Conservation (phyloP, 805 yeast species). For the Ogataea polymorpha region DNA sequence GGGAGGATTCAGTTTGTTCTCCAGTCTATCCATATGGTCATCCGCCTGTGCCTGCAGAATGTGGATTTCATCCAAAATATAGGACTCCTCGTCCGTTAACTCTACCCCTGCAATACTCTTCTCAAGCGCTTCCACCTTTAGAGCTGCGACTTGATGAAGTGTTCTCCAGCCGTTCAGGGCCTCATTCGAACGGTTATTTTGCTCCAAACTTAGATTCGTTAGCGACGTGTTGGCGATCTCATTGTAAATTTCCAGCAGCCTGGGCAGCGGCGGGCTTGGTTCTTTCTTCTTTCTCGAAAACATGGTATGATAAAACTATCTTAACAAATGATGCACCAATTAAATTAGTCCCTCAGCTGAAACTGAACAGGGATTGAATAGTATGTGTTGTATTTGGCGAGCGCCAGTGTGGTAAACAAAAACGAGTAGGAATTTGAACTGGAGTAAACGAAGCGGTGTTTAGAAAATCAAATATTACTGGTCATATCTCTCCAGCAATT, state of each 20-base stretch:
- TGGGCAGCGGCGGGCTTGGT: conserved; percentile 58
- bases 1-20: conserved; percentile 16
- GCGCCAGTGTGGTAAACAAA: neutral
- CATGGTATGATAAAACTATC: conserved; percentile 30
- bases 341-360: conserved; percentile 3
- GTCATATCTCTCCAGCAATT: conserved; percentile 5
- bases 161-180: conserved; percentile 74
- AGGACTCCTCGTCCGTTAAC: conserved; percentile 45
- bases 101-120: conserved; percentile 33
- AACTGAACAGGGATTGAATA: neutral
- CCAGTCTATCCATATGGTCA: conserved; percentile 40
- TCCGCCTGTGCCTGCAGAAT: conserved; percentile 35
- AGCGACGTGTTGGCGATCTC: conserved; percentile 60
- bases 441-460: neutral
- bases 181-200: conserved; percentile 45
- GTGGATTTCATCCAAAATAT: conserved; percentile 39
- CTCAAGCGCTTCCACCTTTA: conserved; percentile 52
- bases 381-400: neutral
- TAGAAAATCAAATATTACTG: conserved; percentile 1
- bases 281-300: conserved; percentile 56
- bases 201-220: conserved; percentile 56
- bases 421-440: neutral
- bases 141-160: conserved; percentile 58
- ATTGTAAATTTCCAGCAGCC: conserved; percentile 56
- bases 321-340: neutral